Evolutionary conservation across 1,284 basidiomycete species (phyloP).

Genomic region (Moniliella sp.): DNA sequence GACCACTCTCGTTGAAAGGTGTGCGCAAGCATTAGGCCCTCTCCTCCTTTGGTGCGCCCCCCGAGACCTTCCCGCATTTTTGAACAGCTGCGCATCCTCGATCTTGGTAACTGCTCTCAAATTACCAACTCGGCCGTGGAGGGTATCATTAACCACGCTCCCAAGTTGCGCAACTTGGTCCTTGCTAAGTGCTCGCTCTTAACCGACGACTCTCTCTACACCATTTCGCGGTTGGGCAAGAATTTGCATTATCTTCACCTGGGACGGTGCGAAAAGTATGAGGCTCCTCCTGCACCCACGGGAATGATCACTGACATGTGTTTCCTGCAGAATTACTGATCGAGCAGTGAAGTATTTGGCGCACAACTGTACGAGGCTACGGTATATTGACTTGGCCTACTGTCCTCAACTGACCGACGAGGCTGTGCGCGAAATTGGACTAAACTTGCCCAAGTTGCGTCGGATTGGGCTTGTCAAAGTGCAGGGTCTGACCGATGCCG

Average conservation of each 20-base stretch:
- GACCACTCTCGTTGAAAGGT: not conserved
- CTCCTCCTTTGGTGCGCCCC: not conserved
- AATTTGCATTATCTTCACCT: slow-evolving; percentile 85
- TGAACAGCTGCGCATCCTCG: slow-evolving; percentile 28
- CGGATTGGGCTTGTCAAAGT: slow-evolving; percentile 83
- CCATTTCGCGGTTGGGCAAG: slow-evolving; percentile 66
- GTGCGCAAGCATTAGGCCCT: not conserved
- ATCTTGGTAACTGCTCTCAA: slow-evolving; percentile 54
- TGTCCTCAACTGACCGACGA: slow-evolving; percentile 73
- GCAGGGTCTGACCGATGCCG: slow-evolving; percentile 72
- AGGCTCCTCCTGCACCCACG: not conserved
- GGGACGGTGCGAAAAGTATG: slow-evolving; percentile 47
- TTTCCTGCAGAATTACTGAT: slow-evolving; percentile 55
- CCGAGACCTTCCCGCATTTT: slow-evolving; percentile 5
- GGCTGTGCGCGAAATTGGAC: slow-evolving; percentile 72
- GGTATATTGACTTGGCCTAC: slow-evolving; percentile 95
- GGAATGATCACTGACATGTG: not conserved
- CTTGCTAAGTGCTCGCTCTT: slow-evolving; percentile 69
- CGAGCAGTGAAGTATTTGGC: slow-evolving; percentile 63
- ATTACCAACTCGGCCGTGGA: slow-evolving; percentile 75
- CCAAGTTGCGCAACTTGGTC: slow-evolving; percentile 73
- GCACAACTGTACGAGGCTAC: slow-evolving; percentile 64
- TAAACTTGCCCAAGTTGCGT: slow-evolving; percentile 61
- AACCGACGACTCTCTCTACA: slow-evolving; percentile 65
- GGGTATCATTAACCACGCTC: slow-evolving; percentile 65